Conservation (phyloP, 805 yeast genomes). For the Suhomyces pyralidae region DNA sequence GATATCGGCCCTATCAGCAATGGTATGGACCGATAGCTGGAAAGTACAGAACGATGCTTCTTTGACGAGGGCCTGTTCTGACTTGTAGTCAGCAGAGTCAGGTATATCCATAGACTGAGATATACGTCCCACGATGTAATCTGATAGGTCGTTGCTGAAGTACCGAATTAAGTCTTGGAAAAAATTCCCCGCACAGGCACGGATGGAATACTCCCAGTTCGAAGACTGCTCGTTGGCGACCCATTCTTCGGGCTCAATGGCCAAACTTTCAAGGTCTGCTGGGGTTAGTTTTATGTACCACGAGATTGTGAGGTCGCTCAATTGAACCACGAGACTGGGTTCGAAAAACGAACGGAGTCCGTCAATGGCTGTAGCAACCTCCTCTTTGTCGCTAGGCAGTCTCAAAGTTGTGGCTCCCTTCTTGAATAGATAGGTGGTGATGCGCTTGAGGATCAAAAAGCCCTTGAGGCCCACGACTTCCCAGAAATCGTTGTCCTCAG, state of each 20-base stretch:
- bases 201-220: conserved; percentile 78
- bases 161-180: conserved; percentile 69
- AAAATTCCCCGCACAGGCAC: conserved; percentile 85
- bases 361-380: conserved; percentile 55
- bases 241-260: conserved; percentile 89
- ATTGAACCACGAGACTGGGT: conserved; percentile 48
- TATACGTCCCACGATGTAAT: conserved; percentile 58
- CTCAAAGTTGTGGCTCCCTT: conserved; percentile 66
- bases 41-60: conserved; percentile 84
- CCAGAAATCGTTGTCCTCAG: conserved; percentile 65
- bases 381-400: conserved; percentile 62
- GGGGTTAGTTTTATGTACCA: conserved; percentile 76
- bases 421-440: conserved; percentile 59
- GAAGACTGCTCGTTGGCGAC: conserved; percentile 72
- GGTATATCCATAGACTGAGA: conserved; percentile 34
- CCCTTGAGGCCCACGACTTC: conserved; percentile 67
- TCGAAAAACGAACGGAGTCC: conserved; percentile 56
- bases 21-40: conserved; percentile 67
- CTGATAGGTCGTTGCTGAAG: conserved; percentile 55
- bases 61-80: conserved; percentile 53
- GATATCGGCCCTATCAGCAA: conserved; percentile 65
- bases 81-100: conserved; percentile 24
- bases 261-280: conserved; percentile 78
- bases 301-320: conserved; percentile 65
- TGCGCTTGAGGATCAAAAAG: conserved; percentile 59